Conservation (phyloP, 169 alveolate species). For the Blepharisma undulans region DNA sequence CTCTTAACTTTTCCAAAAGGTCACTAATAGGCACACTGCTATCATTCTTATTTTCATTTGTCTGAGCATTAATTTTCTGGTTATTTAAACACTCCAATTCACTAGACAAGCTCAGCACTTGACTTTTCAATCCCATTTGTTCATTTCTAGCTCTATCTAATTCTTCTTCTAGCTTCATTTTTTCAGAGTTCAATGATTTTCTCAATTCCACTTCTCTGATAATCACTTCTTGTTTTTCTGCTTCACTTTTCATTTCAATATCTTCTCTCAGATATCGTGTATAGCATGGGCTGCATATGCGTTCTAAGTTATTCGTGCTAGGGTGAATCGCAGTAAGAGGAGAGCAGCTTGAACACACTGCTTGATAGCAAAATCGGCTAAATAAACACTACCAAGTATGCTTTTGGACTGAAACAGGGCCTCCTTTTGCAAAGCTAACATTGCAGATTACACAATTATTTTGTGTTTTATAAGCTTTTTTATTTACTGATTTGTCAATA, state of each 20-base stretch:
- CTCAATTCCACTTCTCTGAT: not conserved
- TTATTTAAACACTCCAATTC: not conserved
- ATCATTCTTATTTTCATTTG: not conserved
- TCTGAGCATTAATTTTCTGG: not conserved
- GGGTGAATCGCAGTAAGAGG: slow-evolving; percentile 29
- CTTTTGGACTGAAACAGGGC: not conserved
- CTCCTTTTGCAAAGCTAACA: not conserved
- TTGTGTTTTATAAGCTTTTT: not conserved
- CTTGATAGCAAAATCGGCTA: slow-evolving; percentile 30
- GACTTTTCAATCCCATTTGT: not conserved
- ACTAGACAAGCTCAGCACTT: not conserved
- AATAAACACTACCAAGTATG: not conserved
- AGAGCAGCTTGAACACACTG: slow-evolving; percentile 16
- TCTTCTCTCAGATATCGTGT: not conserved
- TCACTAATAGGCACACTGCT: not conserved
- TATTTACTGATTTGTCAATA: not conserved
- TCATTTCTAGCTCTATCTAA: not conserved
- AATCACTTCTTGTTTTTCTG: not conserved
- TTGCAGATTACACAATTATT: not conserved
- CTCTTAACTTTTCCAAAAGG: not conserved
- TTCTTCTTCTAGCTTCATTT: not conserved
- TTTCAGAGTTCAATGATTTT: not conserved
- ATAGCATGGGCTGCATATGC: slow-evolving; percentile 8
- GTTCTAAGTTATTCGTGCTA: not conserved
- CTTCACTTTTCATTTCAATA: not conserved